These are phyloP conservation scores for Mangifera indica DNA, from an alignment of 345 rosid genomes.

Conservation along the genomic window DNA sequence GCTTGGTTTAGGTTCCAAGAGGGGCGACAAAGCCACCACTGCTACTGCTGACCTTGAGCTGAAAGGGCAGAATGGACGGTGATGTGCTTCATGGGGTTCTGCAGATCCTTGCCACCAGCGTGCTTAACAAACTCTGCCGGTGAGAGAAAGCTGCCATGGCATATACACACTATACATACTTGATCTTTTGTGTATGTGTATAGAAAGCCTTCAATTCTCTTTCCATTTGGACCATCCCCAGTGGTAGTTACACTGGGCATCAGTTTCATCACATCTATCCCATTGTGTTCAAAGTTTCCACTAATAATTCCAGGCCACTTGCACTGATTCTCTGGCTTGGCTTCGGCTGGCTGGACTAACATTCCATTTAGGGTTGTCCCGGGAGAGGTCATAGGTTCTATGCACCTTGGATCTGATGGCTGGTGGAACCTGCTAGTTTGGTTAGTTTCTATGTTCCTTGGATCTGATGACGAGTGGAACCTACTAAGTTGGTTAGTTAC, in stretches of 20 bases:
- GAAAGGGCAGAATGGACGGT: conserved; percentile 11
- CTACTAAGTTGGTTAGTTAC: neutral
- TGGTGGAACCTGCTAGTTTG: neutral
- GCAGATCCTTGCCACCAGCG: conserved; percentile 34
- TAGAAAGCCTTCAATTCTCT: conserved; percentile 45
- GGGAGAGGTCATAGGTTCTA: neutral
- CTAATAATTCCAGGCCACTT: conserved; percentile 21
- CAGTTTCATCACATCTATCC: conserved; percentile 32
- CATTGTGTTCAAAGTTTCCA: conserved; percentile 6
- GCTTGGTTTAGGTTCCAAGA: neutral
- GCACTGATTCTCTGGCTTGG: conserved; percentile 2
- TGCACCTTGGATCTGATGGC: neutral
- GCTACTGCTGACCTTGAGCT: neutral
- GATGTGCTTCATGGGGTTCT: conserved; percentile 32
- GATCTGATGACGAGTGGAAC: neutral
- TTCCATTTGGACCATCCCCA: conserved; percentile 48
- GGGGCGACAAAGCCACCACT: conserved; percentile 8
- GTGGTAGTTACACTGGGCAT: conserved; percentile 56
- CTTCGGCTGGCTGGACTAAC: neutral
- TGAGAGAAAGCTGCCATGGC: conserved; percentile 50
- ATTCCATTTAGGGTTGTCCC: neutral
- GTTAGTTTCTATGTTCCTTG: neutral
- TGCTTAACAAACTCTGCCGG: conserved; percentile 53
- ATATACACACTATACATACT: conserved; percentile 50
- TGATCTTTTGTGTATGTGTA: conserved; percentile 37